Conservation (phyloP, 2,329 filamentous ascomycete genomes). For the Talaromyces amestolkiae region DNA sequence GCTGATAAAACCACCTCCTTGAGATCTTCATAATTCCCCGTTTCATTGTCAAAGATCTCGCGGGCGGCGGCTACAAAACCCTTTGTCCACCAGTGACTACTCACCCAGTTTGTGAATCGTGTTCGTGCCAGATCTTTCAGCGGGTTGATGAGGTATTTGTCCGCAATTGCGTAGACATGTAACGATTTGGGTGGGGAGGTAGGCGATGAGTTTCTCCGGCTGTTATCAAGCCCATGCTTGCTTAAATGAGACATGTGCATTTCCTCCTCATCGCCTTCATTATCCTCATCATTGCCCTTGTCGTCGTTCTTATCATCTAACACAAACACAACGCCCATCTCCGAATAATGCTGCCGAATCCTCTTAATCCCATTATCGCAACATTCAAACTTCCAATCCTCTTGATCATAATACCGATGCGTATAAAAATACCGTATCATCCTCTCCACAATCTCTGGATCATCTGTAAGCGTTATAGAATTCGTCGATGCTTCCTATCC, state of each 20-base stretch:
- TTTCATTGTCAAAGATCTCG: slow-evolving; percentile 22
- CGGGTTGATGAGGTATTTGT: slow-evolving; percentile 20
- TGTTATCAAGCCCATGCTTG: neutral
- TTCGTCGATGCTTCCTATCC: slow-evolving; percentile 18
- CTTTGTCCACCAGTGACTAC: slow-evolving; percentile 16
- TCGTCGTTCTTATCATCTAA: neutral
- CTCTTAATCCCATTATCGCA: slow-evolving; percentile 8
- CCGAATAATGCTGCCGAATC: slow-evolving; percentile 9
- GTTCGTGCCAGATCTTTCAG: slow-evolving; percentile 18
- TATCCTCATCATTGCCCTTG: neutral
- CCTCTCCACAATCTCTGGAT: slow-evolving; percentile 20
- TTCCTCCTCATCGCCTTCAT: neutral
- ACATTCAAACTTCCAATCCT: slow-evolving; percentile 17
- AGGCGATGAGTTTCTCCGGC: neutral
- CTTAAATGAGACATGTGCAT: neutral
- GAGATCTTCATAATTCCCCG: slow-evolving; percentile 21
- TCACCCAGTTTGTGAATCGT: slow-evolving; percentile 19
- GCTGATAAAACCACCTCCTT: slow-evolving; percentile 17
- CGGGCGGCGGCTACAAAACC: slow-evolving; percentile 17
- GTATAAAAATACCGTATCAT: slow-evolving; percentile 22
- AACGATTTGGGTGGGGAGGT: slow-evolving; percentile 11
- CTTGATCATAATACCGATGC: slow-evolving; percentile 19
- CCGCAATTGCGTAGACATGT: slow-evolving; percentile 21
- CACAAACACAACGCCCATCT: neutral
- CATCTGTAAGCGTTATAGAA: slow-evolving; percentile 19